Evolutionary conservation across 345 rosid species (phyloP).

Genomic region (Gossypium australe): DNA sequence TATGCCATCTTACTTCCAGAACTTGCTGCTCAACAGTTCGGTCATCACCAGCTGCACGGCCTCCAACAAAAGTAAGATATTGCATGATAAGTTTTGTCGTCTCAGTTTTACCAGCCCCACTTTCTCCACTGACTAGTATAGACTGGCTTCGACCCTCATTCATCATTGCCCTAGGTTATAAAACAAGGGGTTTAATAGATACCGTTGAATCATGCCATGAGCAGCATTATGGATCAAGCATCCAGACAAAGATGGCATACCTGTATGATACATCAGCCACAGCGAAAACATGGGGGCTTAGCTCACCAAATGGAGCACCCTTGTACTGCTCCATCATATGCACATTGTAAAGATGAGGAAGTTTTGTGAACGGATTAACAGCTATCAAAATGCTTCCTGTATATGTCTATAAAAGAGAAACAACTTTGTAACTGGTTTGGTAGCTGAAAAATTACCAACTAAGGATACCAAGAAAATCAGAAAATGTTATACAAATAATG

Average conservation of each 20-base stretch:
- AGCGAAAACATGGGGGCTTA: conserved; percentile 99
- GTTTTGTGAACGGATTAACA: conserved; percentile 94
- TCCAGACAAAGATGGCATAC: conserved; percentile 30
- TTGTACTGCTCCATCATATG: conserved; percentile 99
- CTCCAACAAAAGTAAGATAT: conserved; percentile 96
- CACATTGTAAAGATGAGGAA: conserved; percentile 92
- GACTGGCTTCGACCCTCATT: conserved; percentile 83
- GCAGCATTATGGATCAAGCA: conserved; percentile 13
- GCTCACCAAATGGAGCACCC: conserved; percentile 95
- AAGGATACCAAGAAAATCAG: conserved; percentile 7
- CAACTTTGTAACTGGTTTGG: background rate
- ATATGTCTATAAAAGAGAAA: conserved; percentile 57
- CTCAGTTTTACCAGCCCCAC: conserved; percentile 99
- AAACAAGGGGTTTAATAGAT: conserved; percentile 15
- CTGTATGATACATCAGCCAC: conserved; percentile 97
- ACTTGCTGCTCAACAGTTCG: conserved; percentile 97
- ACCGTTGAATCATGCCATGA: conserved; percentile 21
- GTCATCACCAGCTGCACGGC: conserved; percentile 82
- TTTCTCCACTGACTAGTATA: conserved; percentile 96
- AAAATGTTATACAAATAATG: background rate
- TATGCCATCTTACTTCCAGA: conserved; percentile 67
- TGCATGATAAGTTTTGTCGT: conserved; percentile 97
- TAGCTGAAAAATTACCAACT: background rate
- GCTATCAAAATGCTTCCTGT: conserved; percentile 98
- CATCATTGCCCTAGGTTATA: conserved; percentile 80